A percentile compares a stretch with the other conserved stretches of the same genome.
Evolutionary conservation across 352 stramenopile genomes (phyloP).

Genomic region (Globisporangium okanoganense): DNA sequence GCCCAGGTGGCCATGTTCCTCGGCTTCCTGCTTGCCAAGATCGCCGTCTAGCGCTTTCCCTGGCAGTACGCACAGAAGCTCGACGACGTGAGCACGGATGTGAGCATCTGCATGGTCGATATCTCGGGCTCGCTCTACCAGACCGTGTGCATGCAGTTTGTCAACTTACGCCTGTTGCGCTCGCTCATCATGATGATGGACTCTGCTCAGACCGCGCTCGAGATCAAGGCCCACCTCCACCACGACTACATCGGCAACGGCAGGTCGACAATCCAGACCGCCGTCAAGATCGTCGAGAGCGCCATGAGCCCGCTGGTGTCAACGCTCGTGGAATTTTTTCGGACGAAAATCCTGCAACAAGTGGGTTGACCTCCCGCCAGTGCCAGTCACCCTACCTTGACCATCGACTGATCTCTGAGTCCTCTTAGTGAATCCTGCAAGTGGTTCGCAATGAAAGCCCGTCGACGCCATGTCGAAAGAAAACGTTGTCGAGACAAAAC

Average conservation of each 20-base stretch:
- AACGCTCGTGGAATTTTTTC: too few species aligned
- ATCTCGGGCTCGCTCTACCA: slow-evolving; percentile 27
- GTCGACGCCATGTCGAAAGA: too few species aligned
- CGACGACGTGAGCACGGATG: slow-evolving; percentile 23
- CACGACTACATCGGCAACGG: slow-evolving; percentile 28
- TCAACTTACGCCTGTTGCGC: not conserved
- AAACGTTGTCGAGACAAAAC: too few species aligned
- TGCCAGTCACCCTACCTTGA: too few species aligned
- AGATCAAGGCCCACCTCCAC: slow-evolving; percentile 26
- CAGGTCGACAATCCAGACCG: slow-evolving; percentile 20
- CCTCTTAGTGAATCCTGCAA: too few species aligned
- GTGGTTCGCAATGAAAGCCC: too few species aligned
- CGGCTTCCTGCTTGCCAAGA: slow-evolving; percentile 15
- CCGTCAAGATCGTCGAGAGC: slow-evolving; percentile 28
- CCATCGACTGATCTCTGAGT: too few species aligned
- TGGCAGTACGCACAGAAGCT: slow-evolving; percentile 17
- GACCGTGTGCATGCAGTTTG: slow-evolving; percentile 18
- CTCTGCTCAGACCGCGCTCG: not conserved
- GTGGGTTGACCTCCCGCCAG: not conserved
- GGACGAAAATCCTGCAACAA: too few species aligned
- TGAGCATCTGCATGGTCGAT: slow-evolving; percentile 23
- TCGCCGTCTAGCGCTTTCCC: slow-evolving; percentile 17
- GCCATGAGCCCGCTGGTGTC: slow-evolving; percentile 3
- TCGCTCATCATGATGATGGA: not conserved
- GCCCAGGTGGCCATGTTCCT: slow-evolving; percentile 15